Base-by-base conservation (phyloP, 495 filamentous ascomycete genomes). In the Ascodesmis nigricans region DNA sequence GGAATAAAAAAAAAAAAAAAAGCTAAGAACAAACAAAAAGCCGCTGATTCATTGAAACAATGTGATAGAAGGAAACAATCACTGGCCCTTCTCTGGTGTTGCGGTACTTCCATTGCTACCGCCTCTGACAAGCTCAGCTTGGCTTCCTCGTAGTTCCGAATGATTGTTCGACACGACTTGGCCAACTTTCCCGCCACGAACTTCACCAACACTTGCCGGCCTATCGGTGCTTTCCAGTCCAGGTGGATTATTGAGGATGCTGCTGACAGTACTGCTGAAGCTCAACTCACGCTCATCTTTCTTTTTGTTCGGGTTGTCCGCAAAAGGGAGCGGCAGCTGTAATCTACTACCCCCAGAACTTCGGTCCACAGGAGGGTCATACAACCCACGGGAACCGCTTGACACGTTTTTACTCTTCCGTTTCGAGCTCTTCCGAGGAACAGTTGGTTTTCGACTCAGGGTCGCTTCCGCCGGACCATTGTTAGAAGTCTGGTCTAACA, bases 351-450 rank as follows among this genome's bases (percentile, higher is more conserved):
- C 36, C 35, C 20, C 36, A 33, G n/a, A 32, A 17, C 3, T 40
- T 24, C 27, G 43, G 43, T n/a, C 31, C n/a, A 33, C 31, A 18
- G 25, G 33, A 27, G 10, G 45, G 46, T n/a, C 38, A 33, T 36
- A 47, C 9, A 41, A 34, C 6, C 40, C 46, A 24, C 38, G 36
- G 9, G 47, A 43, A 14, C 51, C 42, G 25, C 49, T 49, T 30
- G 3, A 40, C 41, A 26, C 46, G 47, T 30, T 47, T 36, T 31
- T 44, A 4, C 40, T 50, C 38, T 62, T 55, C 26, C 71, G 62
- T 45, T 67, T 68, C 0, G 71, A 74, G 44, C 67, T 72, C 53
- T 68, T 72, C 31, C 70, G 54, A 2, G 72, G 69, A 2, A 76
- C 58, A 8, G 53, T 47, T 3, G 66, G 64, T 15, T 56, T 51